A percentile compares a stretch with the other conserved stretches of the same genome.
These are phyloP conservation scores for Alnus rubra DNA, from an alignment of 306 rosid genomes.

Conservation along the genomic window DNA sequence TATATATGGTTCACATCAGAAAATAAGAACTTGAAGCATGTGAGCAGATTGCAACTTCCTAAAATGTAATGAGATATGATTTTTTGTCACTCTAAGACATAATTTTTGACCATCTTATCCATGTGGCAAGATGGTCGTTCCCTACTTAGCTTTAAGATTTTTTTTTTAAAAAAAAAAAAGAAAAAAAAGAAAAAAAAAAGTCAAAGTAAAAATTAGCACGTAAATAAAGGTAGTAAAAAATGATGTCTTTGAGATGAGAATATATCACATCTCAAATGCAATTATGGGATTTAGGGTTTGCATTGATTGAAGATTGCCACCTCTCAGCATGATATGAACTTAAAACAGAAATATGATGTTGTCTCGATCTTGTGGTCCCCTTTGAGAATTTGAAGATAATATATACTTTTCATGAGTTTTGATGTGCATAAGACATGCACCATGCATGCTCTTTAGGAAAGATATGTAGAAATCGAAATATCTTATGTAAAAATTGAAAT, in stretches of 20 bases:
- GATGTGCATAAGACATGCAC: background rate
- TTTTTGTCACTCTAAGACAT: too few species aligned
- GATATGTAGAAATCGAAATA: too few species aligned
- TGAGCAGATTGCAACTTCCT: constrained; percentile 39
- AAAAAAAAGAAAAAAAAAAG: too few species aligned
- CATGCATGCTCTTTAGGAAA: background rate
- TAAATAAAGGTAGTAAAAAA: too few species aligned
- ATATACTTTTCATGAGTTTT: constrained; percentile 30
- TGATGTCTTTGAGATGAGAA: too few species aligned
- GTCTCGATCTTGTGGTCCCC: constrained; percentile 51
- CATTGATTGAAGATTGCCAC: constrained; percentile 42
- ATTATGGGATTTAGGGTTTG: constrained; percentile 59
- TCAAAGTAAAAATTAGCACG: too few species aligned
- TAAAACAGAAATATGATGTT: constrained; percentile 40
- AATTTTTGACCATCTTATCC: too few species aligned
- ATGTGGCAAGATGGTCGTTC: too few species aligned
- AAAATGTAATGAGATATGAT: constrained; percentile 33
- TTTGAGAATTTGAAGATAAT: constrained; percentile 32
- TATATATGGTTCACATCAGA: constrained; percentile 9
- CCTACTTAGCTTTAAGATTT: too few species aligned
- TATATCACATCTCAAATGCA: constrained; percentile 34
- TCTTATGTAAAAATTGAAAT: background rate
- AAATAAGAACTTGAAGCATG: constrained; percentile 39
- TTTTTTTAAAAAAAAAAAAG: too few species aligned
- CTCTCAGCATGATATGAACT: constrained; percentile 42